These are phyloP conservation scores for Alloteropsis angusta DNA, from an alignment of 202 grass and related monocot species.

Conservation along the genomic window DNA sequence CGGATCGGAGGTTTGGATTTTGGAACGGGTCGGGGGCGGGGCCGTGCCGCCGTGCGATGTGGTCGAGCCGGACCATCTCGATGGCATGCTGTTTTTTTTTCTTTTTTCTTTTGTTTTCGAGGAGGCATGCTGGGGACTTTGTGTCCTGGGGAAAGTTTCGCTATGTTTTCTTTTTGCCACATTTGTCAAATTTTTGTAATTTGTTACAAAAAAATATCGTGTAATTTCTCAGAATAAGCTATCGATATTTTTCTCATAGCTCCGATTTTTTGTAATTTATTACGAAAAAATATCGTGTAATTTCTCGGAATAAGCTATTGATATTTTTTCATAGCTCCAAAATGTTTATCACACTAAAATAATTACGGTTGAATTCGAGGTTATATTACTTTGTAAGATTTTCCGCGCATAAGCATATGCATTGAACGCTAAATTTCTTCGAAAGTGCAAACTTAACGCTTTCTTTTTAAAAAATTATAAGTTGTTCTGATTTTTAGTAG, in stretches of 20 bases:
- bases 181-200: neutral
- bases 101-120: too few relatives aligned
- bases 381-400: too few relatives aligned
- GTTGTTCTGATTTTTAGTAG: too few relatives aligned
- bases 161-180: neutral
- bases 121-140: neutral
- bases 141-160: neutral
- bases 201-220: neutral
- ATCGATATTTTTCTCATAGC: neutral
- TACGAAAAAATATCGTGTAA: neutral
- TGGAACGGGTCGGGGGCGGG: neutral
- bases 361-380: too few relatives aligned
- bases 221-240: neutral
- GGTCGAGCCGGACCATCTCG: constrained; percentile 6
- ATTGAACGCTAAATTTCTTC: too few relatives aligned
- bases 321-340: too few relatives aligned
- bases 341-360: too few relatives aligned
- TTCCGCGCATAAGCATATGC: too few relatives aligned
- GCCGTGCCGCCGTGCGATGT: neutral
- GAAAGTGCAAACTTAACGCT: too few relatives aligned
- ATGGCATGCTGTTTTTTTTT: too few relatives aligned
- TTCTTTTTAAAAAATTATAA: too few relatives aligned
- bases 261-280: neutral
- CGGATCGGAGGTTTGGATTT: neutral
- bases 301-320: neutral